Evolutionary conservation across 306 rosid genomes (phyloP).

Genomic region (Corylus americana): DNA sequence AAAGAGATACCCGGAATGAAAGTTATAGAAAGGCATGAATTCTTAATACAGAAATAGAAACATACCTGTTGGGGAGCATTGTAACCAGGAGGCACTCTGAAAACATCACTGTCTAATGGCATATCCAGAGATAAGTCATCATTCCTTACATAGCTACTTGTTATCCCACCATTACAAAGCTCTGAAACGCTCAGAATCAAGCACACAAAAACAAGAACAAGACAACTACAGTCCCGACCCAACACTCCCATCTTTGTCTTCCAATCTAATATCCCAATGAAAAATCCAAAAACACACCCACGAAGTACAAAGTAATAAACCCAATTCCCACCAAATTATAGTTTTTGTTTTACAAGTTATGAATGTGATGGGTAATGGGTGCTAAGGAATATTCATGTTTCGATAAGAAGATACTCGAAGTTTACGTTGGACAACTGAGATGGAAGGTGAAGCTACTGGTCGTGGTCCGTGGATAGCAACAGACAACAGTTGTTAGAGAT

Average conservation of each 20-base stretch:
- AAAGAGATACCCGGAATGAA: not conserved
- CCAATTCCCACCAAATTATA: not conserved
- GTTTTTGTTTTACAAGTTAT: not conserved
- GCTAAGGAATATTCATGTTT: slow-evolving; percentile 21
- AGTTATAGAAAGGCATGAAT: not conserved
- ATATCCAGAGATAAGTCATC: slow-evolving; percentile 54
- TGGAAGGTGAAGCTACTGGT: not conserved
- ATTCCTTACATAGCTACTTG: slow-evolving; percentile 52
- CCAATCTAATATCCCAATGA: not conserved
- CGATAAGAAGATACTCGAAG: slow-evolving; percentile 7
- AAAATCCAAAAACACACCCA: not conserved
- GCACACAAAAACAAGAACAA: slow-evolving; percentile 15
- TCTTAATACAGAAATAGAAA: not conserved
- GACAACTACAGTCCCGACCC: not conserved
- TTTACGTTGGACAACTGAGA: not conserved
- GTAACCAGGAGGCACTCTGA: slow-evolving; percentile 61
- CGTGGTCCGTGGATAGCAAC: not conserved
- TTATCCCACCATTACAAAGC: slow-evolving; percentile 52
- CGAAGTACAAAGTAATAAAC: not conserved
- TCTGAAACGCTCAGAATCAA: slow-evolving; percentile 32
- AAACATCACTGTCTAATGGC: slow-evolving; percentile 69
- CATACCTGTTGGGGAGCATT: slow-evolving; percentile 86
- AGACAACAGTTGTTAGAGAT: not conserved
- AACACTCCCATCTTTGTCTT: slow-evolving; percentile 5
- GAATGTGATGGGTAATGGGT: too few species aligned